Conservation (phyloP, 2,329 filamentous ascomycete species). For the Spiromastix sp. region DNA sequence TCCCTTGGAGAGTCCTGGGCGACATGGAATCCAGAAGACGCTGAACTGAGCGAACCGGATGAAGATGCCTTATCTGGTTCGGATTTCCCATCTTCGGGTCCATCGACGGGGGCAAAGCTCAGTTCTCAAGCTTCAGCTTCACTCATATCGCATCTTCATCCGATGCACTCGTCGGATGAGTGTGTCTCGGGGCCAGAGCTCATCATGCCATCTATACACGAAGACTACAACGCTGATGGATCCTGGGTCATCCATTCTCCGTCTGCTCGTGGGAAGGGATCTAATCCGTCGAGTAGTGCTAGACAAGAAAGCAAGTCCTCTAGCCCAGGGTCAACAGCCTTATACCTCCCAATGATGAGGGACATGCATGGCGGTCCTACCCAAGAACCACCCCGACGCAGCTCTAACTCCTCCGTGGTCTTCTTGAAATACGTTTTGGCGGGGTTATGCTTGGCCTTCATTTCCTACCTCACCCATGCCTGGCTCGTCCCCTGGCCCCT, state of each 20-base stretch:
- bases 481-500: too few relatives aligned
- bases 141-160: too few relatives aligned
- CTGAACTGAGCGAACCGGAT: conserved; percentile 1
- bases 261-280: neutral
- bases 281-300: neutral
- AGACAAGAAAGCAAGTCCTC: too few relatives aligned
- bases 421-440: neutral
- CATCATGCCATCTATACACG: conserved; percentile 7
- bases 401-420: neutral
- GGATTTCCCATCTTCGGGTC: conserved; percentile 4
- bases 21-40: conserved; percentile 5
- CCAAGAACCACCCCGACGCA: neutral
- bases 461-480: too few relatives aligned
- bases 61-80: neutral
- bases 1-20: conserved; percentile 5
- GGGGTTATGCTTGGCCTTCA: too few relatives aligned
- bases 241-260: conserved; percentile 1
- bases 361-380: neutral
- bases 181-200: conserved; percentile 5
- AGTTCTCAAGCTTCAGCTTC: too few relatives aligned
- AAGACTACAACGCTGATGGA: conserved; percentile 2
- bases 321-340: neutral
- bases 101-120: conserved; percentile 1
- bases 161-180: neutral
- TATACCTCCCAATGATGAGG: neutral